Evolutionary conservation across 371 early-diverging fungal species (phyloP), one percentile per base, ranked within the genome.

Genomic region (Syncephalastrum contaminatum): DNA sequence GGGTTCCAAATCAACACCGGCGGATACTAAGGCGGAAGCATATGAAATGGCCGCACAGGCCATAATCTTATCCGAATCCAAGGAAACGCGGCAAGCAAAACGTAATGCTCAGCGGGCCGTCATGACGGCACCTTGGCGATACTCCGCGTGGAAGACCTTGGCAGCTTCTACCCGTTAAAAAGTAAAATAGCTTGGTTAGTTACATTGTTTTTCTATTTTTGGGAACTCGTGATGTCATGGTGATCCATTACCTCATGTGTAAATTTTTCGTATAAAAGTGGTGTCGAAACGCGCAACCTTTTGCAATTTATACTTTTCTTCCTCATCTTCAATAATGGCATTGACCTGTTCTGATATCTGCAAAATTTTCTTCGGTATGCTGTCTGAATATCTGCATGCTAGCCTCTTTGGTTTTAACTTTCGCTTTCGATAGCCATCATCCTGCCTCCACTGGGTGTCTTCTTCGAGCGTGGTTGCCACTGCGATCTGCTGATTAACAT

Each of bases 401-500:
- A 42, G 24, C 41, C 18, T 41, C 14, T 7, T 59, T 39, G 18
- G 6, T 36, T 61, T 12, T 30, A 45, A 20, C 61, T 43, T 48
- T 64, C 48, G 16, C 41, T 51, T 48, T n/a, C 27, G 19, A 54
- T 72, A 56, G 83, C 83, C 24, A 62, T 87, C 36, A 58, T 87
- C 47, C 63, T 85, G 42, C 89, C 90, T 51, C 90, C 90, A 49
- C 73, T 88, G 42, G 89, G 84, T 43, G 90, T 86, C 12, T 75
- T 88, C 59, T 58, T 84, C 7, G 79, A 85, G 49, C 73, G 83
- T 54, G 89, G 94, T 16, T 89, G 89, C 71, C 73, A 77, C 7
- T 66, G 67, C 25, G 91, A 92, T 63, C 75, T 93, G 24, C 62
- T 86, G 36, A 91, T 93, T 62, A 92, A 92, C 71, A 82, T 90